A percentile compares a stretch with the other conserved stretches of the same genome.
Evolutionary conservation across 768 basidiomycete species (phyloP).

Genomic region (Gloeostereum incarnatum): DNA sequence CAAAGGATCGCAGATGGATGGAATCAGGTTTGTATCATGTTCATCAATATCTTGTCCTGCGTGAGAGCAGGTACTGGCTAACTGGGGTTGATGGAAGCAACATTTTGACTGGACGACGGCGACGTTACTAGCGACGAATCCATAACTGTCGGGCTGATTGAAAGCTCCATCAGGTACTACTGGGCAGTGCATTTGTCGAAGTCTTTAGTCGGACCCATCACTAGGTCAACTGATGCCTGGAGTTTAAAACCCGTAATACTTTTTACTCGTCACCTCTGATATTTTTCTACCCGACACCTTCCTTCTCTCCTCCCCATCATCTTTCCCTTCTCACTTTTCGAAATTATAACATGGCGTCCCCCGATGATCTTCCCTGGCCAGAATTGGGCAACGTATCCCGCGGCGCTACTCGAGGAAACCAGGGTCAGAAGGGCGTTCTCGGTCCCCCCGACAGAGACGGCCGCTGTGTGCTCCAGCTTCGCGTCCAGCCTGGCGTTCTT

Average conservation of each 20-base stretch:
- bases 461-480: constrained; percentile 68
- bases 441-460: constrained; percentile 65
- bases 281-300: constrained; percentile 12
- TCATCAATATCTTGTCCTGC: too few relatives aligned
- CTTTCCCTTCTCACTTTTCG: constrained; percentile 12
- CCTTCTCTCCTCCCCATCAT: constrained; percentile 11
- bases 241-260: background rate
- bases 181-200: too few relatives aligned
- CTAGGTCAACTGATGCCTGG: background rate
- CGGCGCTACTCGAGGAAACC: constrained; percentile 77
- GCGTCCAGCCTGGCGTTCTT: constrained; percentile 78
- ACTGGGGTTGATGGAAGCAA: too few relatives aligned
- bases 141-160: too few relatives aligned
- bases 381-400: constrained; percentile 80
- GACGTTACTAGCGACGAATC: too few relatives aligned
- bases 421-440: constrained; percentile 77
- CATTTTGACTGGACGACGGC: too few relatives aligned
- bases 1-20: too few relatives aligned
- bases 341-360: constrained; percentile 34
- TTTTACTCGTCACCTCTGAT: background rate
- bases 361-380: constrained; percentile 81
- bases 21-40: too few relatives aligned
- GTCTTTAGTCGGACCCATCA: constrained; percentile 1
- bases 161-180: too few relatives aligned
- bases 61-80: too few relatives aligned